Percentiles rank a stretch among this genome's conserved stretches.
phyloP scores from a whole-genome alignment of 139 green algal species.

The Micromonas commoda region DNA sequence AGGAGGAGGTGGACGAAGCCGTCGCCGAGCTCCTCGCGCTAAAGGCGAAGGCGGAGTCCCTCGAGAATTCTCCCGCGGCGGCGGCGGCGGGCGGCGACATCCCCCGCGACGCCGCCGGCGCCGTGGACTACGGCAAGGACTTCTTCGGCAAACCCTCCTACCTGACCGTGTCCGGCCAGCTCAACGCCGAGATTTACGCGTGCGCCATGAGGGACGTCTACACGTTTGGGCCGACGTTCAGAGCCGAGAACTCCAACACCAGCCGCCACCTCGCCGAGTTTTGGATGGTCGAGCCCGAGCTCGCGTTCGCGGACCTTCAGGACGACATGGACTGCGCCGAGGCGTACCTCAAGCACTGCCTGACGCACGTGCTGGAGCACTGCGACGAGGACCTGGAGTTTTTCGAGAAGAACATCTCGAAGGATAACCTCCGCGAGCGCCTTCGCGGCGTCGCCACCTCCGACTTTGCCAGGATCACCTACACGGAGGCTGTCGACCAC shows the following conservation, averaged over 20 bases:
- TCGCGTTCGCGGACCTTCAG: constrained; percentile 87
- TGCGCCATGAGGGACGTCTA: constrained; percentile 60
- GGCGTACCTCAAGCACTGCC: constrained; percentile 59
- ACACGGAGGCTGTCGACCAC: constrained; percentile 66
- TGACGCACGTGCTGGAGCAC: constrained; percentile 50
- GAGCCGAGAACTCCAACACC: constrained; percentile 89
- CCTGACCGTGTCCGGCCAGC: constrained; percentile 92
- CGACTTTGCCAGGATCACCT: constrained; percentile 55
- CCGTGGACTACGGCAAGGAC: constrained; percentile 77
- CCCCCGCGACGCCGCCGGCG: background rate
- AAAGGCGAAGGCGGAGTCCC: constrained; percentile 36
- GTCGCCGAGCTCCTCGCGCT: constrained; percentile 49
- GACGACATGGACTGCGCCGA: constrained; percentile 62
- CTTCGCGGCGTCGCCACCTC: constrained; percentile 31
- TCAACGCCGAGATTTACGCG: constrained; percentile 70
- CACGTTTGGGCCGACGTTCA: constrained; percentile 86
- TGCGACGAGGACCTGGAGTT: constrained; percentile 66
- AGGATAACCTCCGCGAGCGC: constrained; percentile 42
- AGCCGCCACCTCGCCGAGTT: constrained; percentile 94
- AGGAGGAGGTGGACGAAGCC: constrained; percentile 11
- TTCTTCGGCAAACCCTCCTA: constrained; percentile 87
- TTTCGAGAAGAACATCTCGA: constrained; percentile 57
- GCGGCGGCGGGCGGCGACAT: constrained; percentile 43
- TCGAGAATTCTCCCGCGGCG: constrained; percentile 56
- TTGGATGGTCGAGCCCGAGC: constrained; percentile 99